Percentiles rank a stretch among this genome's conserved stretches.
phyloP scores from a whole-genome alignment of 2,329 filamentous ascomycete genomes.

The Aspergillus fructus region DNA sequence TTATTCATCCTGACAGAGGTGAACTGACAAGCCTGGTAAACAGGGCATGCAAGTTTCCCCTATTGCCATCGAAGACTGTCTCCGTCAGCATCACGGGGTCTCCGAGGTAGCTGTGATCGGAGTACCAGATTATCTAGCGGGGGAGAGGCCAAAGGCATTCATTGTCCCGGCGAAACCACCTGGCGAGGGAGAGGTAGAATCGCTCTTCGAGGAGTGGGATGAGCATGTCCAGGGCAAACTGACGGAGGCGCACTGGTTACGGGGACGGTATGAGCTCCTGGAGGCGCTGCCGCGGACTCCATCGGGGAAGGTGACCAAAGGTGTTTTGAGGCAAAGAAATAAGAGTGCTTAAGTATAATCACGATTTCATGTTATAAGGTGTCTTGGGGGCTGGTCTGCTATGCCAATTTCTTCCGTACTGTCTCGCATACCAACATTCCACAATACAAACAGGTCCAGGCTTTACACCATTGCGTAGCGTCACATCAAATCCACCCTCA shows the following conservation, averaged over 20 bases:
- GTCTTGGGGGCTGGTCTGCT: too few relatives aligned
- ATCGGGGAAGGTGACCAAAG: background rate
- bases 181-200: background rate
- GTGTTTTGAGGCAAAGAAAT: too few relatives aligned
- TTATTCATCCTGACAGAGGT: background rate
- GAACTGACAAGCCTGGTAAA: background rate
- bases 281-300: background rate
- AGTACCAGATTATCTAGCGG: background rate
- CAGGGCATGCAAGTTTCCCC: constrained; percentile 7
- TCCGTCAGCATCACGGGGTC: background rate
- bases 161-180: background rate
- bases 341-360: too few relatives aligned
- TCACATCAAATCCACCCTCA: too few relatives aligned
- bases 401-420: too few relatives aligned
- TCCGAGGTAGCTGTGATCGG: background rate
- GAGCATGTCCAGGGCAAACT: constrained; percentile 1
- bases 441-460: too few relatives aligned
- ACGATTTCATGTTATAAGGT: too few relatives aligned
- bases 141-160: constrained; percentile 3
- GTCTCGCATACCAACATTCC: too few relatives aligned
- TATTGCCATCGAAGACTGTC: background rate
- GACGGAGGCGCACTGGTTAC: constrained; percentile 4
- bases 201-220: background rate
- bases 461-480: too few relatives aligned
- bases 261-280: background rate